phyloP scores from a whole-genome alignment of 2,329 filamentous ascomycete genomes.

The Herpotrichia juniperi region DNA sequence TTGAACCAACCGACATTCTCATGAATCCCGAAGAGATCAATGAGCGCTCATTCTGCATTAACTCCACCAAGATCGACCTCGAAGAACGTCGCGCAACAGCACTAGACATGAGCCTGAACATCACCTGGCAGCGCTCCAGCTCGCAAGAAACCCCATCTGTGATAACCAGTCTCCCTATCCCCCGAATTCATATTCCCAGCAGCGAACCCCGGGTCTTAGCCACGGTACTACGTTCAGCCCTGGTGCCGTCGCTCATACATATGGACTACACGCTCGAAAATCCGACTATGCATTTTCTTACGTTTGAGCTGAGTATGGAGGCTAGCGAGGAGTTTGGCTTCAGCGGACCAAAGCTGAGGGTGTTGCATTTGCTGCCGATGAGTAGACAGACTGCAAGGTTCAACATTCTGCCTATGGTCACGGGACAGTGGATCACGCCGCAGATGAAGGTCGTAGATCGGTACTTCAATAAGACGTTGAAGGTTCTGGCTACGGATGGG shows the following conservation, averaged over 20 bases:
- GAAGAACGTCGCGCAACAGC: slow-evolving; percentile 81
- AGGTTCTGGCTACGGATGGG: slow-evolving; percentile 78
- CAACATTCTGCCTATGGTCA: slow-evolving; percentile 69
- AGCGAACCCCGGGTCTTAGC: slow-evolving; percentile 84
- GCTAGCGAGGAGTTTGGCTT: slow-evolving; percentile 92
- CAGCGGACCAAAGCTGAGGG: slow-evolving; percentile 81
- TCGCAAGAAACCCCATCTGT: slow-evolving; percentile 36
- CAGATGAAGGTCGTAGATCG: slow-evolving; percentile 81
- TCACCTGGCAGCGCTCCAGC: slow-evolving; percentile 74
- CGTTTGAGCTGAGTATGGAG: slow-evolving; percentile 91
- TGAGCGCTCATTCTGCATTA: slow-evolving; percentile 74
- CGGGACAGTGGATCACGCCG: slow-evolving; percentile 72
- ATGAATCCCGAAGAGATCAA: slow-evolving; percentile 72
- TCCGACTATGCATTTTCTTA: slow-evolving; percentile 90
- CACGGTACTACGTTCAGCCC: slow-evolving; percentile 46
- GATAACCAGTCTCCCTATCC: slow-evolving; percentile 71
- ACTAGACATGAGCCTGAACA: slow-evolving; percentile 75
- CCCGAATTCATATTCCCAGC: slow-evolving; percentile 79
- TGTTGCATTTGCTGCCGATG: slow-evolving; percentile 81
- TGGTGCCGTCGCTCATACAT: slow-evolving; percentile 33
- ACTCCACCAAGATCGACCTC: slow-evolving; percentile 75
- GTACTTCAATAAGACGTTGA: slow-evolving; percentile 90
- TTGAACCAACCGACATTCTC: slow-evolving; percentile 30
- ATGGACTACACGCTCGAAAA: slow-evolving; percentile 83
- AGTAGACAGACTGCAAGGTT: slow-evolving; percentile 78